phyloP scores from a whole-genome alignment of 2,329 filamentous ascomycete genomes.

The Rhexocercosporidium sp. region DNA sequence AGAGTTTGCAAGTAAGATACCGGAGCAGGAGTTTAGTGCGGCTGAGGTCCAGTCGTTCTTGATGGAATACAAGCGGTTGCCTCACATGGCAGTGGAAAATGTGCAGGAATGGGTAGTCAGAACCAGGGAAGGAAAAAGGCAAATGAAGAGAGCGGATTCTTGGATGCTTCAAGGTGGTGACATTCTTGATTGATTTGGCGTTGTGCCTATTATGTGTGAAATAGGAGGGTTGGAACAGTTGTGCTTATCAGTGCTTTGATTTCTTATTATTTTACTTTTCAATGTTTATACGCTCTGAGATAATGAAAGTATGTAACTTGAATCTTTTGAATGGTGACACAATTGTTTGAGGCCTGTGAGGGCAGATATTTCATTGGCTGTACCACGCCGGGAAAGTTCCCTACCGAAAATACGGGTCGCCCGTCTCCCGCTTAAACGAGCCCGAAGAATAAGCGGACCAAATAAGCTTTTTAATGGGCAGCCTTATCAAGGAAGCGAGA shows the following conservation, averaged over 20 bases:
- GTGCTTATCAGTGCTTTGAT: too few relatives aligned
- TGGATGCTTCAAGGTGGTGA: conserved; percentile 11
- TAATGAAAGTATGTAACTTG: too few relatives aligned
- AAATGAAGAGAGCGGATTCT: conserved; percentile 22
- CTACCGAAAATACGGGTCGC: too few relatives aligned
- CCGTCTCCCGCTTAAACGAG: neutral
- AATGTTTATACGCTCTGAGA: too few relatives aligned
- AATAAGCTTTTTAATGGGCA: neutral
- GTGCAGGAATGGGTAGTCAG: conserved; percentile 9
- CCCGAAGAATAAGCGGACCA: neutral
- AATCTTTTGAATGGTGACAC: neutral
- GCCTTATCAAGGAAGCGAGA: conserved; percentile 2
- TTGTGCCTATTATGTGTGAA: too few relatives aligned
- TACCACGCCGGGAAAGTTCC: too few relatives aligned
- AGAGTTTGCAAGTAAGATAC: conserved; percentile 23
- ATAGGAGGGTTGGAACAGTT: too few relatives aligned
- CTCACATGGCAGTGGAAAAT: conserved; percentile 4
- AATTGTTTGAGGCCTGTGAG: neutral
- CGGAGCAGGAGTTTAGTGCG: conserved; percentile 17
- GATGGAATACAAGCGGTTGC: conserved; percentile 14
- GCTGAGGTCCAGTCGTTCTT: conserved; percentile 22
- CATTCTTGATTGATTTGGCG: conserved; percentile 16
- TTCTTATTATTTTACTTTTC: too few relatives aligned
- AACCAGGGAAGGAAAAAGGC: conserved; percentile 16
- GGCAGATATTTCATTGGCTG: too few relatives aligned